A percentile compares a stretch with the other conserved stretches of the same genome.
phyloP scores from a whole-genome alignment of 148 eudicot genomes.

The Limonium bicolor region DNA sequence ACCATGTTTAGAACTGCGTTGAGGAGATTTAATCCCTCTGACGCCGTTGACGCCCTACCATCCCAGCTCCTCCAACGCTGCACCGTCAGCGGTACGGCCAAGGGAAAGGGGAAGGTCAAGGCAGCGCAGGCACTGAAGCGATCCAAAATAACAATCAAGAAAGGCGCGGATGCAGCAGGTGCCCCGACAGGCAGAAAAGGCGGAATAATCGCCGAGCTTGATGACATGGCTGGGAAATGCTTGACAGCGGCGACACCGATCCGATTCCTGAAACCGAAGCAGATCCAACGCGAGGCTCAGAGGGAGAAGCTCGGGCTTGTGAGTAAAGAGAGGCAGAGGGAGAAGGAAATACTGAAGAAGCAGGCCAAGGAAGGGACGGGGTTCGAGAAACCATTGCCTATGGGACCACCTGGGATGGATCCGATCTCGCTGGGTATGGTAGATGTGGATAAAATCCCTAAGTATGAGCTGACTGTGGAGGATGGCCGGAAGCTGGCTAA shows the following conservation, averaged over 20 bases:
- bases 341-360: constrained; percentile 39
- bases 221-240: constrained; percentile 47
- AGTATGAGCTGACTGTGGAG: constrained; percentile 74
- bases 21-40: neutral
- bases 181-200: constrained; percentile 17
- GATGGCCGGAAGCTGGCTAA: constrained; percentile 78
- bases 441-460: constrained; percentile 55
- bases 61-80: constrained; percentile 47
- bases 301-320: constrained; percentile 74
- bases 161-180: constrained; percentile 14
- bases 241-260: constrained; percentile 44
- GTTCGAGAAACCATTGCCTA: constrained; percentile 15
- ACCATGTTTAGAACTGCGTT: neutral
- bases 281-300: constrained; percentile 48
- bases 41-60: constrained; percentile 21
- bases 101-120: constrained; percentile 64
- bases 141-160: constrained; percentile 33
- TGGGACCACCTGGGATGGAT: constrained; percentile 65
- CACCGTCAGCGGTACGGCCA: constrained; percentile 79
- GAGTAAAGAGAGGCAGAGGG: constrained; percentile 47
- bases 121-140: constrained; percentile 33
- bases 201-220: constrained; percentile 21
- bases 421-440: constrained; percentile 59
- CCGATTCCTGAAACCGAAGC: constrained; percentile 56
- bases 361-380: constrained; percentile 24